These are phyloP conservation scores for Meyerozyma elateridarum DNA, from an alignment of 1,139 yeast genomes.

Conservation along the genomic window DNA sequence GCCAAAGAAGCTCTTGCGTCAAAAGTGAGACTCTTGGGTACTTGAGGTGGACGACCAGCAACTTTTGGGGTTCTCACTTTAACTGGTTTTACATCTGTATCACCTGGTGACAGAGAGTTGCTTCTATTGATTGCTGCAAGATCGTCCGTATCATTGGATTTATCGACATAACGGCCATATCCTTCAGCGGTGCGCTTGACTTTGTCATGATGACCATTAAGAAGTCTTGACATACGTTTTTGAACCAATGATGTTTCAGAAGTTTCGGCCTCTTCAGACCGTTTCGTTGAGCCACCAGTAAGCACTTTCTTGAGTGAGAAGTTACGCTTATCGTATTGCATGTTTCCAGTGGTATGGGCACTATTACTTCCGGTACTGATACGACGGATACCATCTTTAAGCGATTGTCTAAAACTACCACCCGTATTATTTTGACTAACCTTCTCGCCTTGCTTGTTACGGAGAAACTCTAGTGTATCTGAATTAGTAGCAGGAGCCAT, in stretches of 20 bases:
- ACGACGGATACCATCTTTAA: conserved; percentile 33
- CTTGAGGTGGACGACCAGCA: not conserved
- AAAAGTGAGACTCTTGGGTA: not conserved
- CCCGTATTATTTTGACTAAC: conserved; percentile 32
- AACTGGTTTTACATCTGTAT: not conserved
- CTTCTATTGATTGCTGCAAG: conserved; percentile 33
- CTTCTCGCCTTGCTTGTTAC: conserved; percentile 38
- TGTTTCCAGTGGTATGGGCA: conserved; percentile 21
- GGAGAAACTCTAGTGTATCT: conserved; percentile 52
- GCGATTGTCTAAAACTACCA: conserved; percentile 38
- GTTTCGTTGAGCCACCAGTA: conserved; percentile 25
- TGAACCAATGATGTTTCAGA: conserved; percentile 45
- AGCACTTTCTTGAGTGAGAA: conserved; percentile 38
- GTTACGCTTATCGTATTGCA: conserved; percentile 28
- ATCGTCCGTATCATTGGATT: conserved; percentile 29
- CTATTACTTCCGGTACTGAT: conserved; percentile 38
- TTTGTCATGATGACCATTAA: conserved; percentile 44
- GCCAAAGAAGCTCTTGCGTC: not conserved
- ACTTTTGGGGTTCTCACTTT: not conserved
- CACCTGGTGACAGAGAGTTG: conserved; percentile 6
- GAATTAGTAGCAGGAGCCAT: conserved; percentile 11
- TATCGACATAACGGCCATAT: conserved; percentile 67
- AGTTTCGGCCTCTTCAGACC: conserved; percentile 14
- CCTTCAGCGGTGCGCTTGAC: conserved; percentile 64
- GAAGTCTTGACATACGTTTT: conserved; percentile 58